phyloP scores from a whole-genome alignment of 208 protist species.

The Zelonia costaricensis region DNA sequence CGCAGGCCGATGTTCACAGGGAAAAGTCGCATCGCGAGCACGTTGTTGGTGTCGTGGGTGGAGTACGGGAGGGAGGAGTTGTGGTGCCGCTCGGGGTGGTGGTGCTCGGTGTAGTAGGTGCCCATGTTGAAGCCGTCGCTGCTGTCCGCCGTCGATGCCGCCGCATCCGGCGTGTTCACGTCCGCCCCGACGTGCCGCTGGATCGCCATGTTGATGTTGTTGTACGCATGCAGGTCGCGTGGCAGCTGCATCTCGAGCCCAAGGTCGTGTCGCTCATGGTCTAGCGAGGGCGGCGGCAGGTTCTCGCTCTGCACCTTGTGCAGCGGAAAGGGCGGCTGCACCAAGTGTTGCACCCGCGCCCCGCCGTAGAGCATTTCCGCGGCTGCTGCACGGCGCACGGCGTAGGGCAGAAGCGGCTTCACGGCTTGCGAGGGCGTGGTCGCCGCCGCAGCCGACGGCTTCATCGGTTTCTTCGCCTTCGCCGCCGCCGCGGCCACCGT shows the following conservation, averaged over 20 bases:
- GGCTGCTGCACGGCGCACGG: conserved; percentile 58
- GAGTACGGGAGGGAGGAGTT: conserved; percentile 61
- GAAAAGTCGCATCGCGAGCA: conserved; percentile 64
- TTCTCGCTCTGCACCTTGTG: conserved; percentile 54
- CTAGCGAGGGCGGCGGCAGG: conserved; percentile 58
- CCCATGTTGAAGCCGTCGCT: conserved; percentile 40
- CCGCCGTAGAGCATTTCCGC: conserved; percentile 84
- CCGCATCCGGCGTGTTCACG: conserved; percentile 3
- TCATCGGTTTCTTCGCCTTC: too few relatives aligned
- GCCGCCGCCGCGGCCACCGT: too few relatives aligned
- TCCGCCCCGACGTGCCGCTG: conserved; percentile 36
- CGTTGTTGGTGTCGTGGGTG: conserved; percentile 56
- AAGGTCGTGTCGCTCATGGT: conserved; percentile 56
- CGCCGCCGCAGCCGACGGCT: not conserved
- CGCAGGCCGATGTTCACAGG: conserved; percentile 65
- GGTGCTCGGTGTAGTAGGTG: conserved; percentile 31
- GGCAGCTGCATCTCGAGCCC: conserved; percentile 70
- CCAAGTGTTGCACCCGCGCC: conserved; percentile 62
- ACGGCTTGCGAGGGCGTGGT: not conserved
- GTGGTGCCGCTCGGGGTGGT: conserved; percentile 60
- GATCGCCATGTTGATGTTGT: conserved; percentile 29
- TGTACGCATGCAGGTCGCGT: conserved; percentile 27
- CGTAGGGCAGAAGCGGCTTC: conserved; percentile 67
- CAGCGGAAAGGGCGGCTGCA: conserved; percentile 46
- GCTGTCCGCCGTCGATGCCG: not conserved